Evolutionary conservation across 1,284 basidiomycete species (phyloP).

Genomic region (Cryptococcus amylolentus): DNA sequence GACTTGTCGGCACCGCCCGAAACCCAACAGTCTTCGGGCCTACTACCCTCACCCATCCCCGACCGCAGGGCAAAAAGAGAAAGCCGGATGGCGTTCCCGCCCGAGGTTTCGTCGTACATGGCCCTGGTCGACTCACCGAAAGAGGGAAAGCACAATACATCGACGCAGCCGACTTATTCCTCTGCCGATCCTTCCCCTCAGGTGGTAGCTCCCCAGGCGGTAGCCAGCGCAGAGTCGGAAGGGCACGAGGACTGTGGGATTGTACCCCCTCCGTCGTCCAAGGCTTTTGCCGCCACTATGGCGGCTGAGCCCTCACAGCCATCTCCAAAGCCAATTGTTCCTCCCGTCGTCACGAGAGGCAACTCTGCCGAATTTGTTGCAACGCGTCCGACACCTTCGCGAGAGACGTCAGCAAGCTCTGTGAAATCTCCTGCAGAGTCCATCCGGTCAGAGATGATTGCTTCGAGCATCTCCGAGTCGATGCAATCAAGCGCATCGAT

Average conservation of each 20-base stretch:
- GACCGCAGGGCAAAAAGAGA: constrained; percentile 34
- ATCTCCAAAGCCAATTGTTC: neutral
- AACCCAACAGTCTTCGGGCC: constrained; percentile 9
- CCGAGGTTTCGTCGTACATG: constrained; percentile 45
- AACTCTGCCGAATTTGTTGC: neutral
- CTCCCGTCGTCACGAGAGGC: neutral
- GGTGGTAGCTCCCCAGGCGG: neutral
- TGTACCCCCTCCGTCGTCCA: constrained; percentile 19
- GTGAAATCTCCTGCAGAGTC: neutral
- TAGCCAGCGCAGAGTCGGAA: constrained; percentile 5
- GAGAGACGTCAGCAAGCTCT: constrained; percentile 2
- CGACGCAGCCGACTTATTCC: neutral
- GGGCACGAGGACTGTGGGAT: constrained; percentile 6
- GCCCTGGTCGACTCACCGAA: constrained; percentile 36
- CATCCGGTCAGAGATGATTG: neutral
- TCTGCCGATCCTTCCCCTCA: neutral
- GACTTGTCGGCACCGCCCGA: neutral
- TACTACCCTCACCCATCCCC: constrained; percentile 40
- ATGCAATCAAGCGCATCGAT: neutral
- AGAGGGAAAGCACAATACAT: constrained; percentile 10
- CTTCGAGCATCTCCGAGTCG: neutral
- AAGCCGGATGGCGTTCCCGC: constrained; percentile 41
- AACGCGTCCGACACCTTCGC: constrained; percentile 6
- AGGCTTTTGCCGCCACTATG: constrained; percentile 17
- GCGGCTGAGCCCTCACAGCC: constrained; percentile 3